A percentile compares a stretch with the other conserved stretches of the same genome.
Evolutionary conservation across 169 alveolate species (phyloP).

Genomic region (Plasmodium inui): DNA sequence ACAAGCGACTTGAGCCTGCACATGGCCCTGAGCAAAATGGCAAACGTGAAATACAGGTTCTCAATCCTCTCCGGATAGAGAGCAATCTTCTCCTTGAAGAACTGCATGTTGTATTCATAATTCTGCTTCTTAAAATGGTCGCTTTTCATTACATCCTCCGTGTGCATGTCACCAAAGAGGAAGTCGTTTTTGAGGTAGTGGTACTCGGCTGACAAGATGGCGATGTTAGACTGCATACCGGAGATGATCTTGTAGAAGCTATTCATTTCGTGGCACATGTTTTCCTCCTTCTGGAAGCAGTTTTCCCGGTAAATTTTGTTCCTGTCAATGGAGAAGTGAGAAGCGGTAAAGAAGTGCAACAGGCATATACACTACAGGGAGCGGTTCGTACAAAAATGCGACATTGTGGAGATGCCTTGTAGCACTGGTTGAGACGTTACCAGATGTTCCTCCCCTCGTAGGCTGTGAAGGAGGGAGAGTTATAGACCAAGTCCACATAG

Average conservation of each 20-base stretch:
- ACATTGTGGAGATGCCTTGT: not conserved
- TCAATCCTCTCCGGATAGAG: slow-evolving; percentile 89
- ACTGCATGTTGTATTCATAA: slow-evolving; percentile 82
- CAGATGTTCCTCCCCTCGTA: slow-evolving; percentile 51
- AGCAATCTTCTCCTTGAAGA: slow-evolving; percentile 87
- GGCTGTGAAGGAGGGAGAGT: slow-evolving; percentile 53
- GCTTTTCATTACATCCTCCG: slow-evolving; percentile 41
- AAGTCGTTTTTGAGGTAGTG: slow-evolving; percentile 79
- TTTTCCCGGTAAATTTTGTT: slow-evolving; percentile 52
- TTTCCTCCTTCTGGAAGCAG: slow-evolving; percentile 63
- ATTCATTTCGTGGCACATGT: slow-evolving; percentile 81
- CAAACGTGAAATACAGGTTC: slow-evolving; percentile 89
- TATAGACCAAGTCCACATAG: slow-evolving; percentile 47
- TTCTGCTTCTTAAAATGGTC: slow-evolving; percentile 77
- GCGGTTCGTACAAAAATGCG: not conserved
- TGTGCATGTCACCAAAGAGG: slow-evolving; percentile 25
- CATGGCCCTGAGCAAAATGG: slow-evolving; percentile 86
- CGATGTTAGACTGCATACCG: slow-evolving; percentile 90
- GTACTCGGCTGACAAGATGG: slow-evolving; percentile 88
- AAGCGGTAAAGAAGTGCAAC: too few relatives aligned
- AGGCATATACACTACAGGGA: too few relatives aligned
- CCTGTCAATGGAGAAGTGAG: not conserved
- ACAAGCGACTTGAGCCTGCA: slow-evolving; percentile 87
- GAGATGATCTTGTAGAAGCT: slow-evolving; percentile 85
- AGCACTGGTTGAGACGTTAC: not conserved